Percentiles rank a stretch among this genome's conserved stretches.
Evolutionary conservation across 2,329 filamentous ascomycete species (phyloP).

Genomic region (Penicillium sp.): DNA sequence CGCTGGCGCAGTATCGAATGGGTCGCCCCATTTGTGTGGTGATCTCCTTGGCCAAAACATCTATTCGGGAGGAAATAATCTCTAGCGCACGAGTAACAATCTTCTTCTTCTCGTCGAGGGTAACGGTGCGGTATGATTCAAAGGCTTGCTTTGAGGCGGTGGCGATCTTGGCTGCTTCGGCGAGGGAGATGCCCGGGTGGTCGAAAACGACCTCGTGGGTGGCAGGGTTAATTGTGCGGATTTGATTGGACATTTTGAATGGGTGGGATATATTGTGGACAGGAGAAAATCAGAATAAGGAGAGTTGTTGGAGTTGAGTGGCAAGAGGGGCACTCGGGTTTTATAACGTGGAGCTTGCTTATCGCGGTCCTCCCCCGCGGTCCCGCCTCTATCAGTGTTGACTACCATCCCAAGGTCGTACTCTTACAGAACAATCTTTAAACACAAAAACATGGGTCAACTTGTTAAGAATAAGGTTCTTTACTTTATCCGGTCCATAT

Average conservation of each 20-base stretch:
- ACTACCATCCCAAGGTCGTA: neutral
- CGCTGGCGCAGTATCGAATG: constrained; percentile 77
- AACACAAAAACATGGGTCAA: no score
- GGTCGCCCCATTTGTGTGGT: constrained; percentile 91
- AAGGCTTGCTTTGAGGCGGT: constrained; percentile 29
- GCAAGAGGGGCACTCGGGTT: constrained; percentile 3
- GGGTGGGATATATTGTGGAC: neutral
- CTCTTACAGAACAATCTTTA: neutral
- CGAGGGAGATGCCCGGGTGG: constrained; percentile 62
- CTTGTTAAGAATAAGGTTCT: no score
- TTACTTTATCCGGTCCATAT: no score
- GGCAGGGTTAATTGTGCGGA: constrained; percentile 75
- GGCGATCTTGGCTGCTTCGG: constrained; percentile 29
- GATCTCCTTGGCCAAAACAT: constrained; percentile 76
- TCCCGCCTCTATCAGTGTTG: neutral
- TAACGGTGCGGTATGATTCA: constrained; percentile 64
- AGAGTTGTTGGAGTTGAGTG: neutral
- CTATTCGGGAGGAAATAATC: constrained; percentile 65
- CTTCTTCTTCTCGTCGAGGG: constrained; percentile 69
- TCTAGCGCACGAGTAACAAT: constrained; percentile 78
- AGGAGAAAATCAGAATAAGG: neutral
- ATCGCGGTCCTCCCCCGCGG: constrained; percentile 10
- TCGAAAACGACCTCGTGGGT: constrained; percentile 82
- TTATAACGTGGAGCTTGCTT: constrained; percentile 8
- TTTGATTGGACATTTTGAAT: constrained; percentile 26